Percentiles rank a stretch among this genome's conserved stretches.
phyloP scores from a whole-genome alignment of 805 yeast genomes.

The Pichia insulana region DNA sequence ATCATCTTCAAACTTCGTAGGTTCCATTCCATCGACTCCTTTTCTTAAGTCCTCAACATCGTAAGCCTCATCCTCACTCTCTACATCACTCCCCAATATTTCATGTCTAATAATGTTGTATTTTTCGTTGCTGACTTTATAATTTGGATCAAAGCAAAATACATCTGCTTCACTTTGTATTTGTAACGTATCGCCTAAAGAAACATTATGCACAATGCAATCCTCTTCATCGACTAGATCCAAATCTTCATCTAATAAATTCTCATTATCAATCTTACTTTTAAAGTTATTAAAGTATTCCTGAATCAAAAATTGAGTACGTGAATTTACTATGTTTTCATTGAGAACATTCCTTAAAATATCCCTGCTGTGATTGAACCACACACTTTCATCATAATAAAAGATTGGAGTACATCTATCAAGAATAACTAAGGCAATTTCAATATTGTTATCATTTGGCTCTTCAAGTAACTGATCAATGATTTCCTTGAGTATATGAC shows the following conservation, averaged over 20 bases:
- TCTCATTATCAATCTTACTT: slow-evolving; percentile 31
- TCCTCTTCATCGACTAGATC: slow-evolving; percentile 63
- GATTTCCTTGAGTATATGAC: slow-evolving; percentile 44
- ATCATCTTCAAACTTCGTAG: slow-evolving; percentile 9
- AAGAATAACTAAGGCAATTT: slow-evolving; percentile 43
- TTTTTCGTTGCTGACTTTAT: slow-evolving; percentile 38
- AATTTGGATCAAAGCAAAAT: slow-evolving; percentile 44
- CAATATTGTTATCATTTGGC: slow-evolving; percentile 46
- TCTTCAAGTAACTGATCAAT: slow-evolving; percentile 36
- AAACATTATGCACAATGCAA: slow-evolving; percentile 44
- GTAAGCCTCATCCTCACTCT: slow-evolving; percentile 22
- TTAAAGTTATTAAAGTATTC: slow-evolving; percentile 43
- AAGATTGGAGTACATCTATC: slow-evolving; percentile 45
- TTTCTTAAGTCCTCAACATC: too few relatives aligned
- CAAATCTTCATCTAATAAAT: slow-evolving; percentile 35
- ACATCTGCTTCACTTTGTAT: slow-evolving; percentile 38
- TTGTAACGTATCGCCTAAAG: slow-evolving; percentile 43
- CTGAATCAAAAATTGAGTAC: slow-evolving; percentile 41
- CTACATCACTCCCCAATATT: slow-evolving; percentile 32
- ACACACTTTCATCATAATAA: slow-evolving; percentile 27
- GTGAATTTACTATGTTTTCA: slow-evolving; percentile 37
- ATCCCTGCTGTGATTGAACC: slow-evolving; percentile 40
- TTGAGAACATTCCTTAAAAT: slow-evolving; percentile 52
- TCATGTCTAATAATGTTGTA: slow-evolving; percentile 37
- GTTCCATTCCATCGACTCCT: too few relatives aligned